These are phyloP conservation scores for Plectranthus barbatus DNA, from an alignment of 257 asterid species.

Conservation along the genomic window DNA sequence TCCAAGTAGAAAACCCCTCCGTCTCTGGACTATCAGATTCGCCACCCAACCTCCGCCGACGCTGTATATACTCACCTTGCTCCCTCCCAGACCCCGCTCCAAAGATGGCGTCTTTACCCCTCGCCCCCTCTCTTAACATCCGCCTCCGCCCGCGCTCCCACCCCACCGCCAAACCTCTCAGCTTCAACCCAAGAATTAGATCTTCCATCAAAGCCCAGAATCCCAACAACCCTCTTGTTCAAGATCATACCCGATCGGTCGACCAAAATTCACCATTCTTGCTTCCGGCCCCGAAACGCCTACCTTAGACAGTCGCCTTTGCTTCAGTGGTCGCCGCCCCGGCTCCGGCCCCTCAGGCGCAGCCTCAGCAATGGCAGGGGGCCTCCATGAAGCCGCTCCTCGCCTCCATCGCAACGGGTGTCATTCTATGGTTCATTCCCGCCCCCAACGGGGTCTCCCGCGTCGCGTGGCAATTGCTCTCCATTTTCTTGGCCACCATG, in stretches of 20 bases:
- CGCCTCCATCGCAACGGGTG: slow-evolving; percentile 79
- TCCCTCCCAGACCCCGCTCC: no score
- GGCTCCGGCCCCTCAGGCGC: slow-evolving; percentile 20
- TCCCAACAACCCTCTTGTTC: background rate
- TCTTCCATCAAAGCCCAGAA: background rate
- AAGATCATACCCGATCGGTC: background rate
- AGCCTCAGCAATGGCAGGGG: slow-evolving; percentile 53
- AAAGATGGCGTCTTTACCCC: no score
- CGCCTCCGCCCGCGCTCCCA: slow-evolving; percentile 15
- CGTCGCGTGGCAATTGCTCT: slow-evolving; percentile 72
- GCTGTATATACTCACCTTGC: no score
- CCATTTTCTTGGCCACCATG: slow-evolving; percentile 86
- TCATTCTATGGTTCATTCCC: slow-evolving; percentile 75
- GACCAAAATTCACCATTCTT: slow-evolving; percentile 3
- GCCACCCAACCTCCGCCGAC: no score
- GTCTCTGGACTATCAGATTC: no score
- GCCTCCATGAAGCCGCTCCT: slow-evolving; percentile 73
- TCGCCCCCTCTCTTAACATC: no score
- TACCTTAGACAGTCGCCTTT: slow-evolving; percentile 15
- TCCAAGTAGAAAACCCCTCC: no score
- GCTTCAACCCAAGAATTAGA: background rate
- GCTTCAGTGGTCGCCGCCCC: slow-evolving; percentile 22
- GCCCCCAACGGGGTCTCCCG: slow-evolving; percentile 78
- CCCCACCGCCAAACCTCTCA: slow-evolving; percentile 38
- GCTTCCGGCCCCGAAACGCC: slow-evolving; percentile 15